phyloP scores from a whole-genome alignment of 805 yeast species.

The Lachancea dasiensis region DNA sequence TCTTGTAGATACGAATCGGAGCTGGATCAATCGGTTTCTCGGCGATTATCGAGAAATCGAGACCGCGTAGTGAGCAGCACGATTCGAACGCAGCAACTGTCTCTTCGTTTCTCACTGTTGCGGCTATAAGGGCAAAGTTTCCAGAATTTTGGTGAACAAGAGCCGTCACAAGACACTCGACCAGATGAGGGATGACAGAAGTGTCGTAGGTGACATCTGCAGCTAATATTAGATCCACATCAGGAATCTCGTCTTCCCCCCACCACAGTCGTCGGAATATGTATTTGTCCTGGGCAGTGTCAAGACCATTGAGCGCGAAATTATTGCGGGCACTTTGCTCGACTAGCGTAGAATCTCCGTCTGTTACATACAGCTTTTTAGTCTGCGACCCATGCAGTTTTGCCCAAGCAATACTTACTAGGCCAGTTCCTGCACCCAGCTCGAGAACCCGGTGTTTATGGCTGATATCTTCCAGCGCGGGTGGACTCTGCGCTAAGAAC shows the following conservation, averaged over 20 bases:
- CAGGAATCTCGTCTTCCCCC: constrained; percentile 41
- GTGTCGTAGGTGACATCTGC: constrained; percentile 89
- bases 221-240: constrained; percentile 54
- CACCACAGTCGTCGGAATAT: constrained; percentile 52
- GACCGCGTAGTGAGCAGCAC: constrained; percentile 21
- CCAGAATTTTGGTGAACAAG: constrained; percentile 5
- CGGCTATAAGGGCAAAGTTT: constrained; percentile 48
- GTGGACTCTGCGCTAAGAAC: constrained; percentile 33
- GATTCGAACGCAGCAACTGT: constrained; percentile 43
- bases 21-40: constrained; percentile 11
- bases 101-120: constrained; percentile 62
- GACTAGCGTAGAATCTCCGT: constrained; percentile 29
- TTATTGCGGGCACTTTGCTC: constrained; percentile 30
- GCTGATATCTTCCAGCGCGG: not conserved
- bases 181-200: constrained; percentile 47
- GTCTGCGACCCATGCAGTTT: constrained; percentile 11
- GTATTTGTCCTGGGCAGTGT: constrained; percentile 10
- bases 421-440: constrained; percentile 87
- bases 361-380: constrained; percentile 23
- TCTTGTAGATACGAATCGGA: constrained; percentile 21
- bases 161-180: constrained; percentile 16
- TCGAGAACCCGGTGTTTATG: constrained; percentile 44
- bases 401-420: constrained; percentile 37
- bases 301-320: constrained; percentile 39
- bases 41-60: constrained; percentile 20